phyloP scores from a whole-genome alignment of 2,329 filamentous ascomycete genomes.

The Beauveria sp. region DNA sequence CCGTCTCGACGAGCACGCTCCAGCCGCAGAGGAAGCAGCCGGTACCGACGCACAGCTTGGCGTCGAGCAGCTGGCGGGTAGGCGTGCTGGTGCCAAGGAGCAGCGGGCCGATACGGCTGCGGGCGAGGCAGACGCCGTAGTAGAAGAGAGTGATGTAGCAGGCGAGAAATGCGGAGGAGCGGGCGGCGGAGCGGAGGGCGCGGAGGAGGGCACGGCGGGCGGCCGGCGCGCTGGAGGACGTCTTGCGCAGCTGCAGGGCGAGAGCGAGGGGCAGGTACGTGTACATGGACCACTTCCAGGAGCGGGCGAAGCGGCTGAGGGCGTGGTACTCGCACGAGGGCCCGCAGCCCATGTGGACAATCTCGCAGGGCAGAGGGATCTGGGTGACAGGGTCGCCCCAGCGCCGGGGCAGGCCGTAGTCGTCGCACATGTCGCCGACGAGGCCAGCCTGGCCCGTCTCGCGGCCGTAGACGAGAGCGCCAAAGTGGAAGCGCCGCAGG shows the following conservation, averaged over 20 bases:
- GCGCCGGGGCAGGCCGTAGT: constrained; percentile 58
- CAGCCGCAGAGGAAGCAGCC: constrained; percentile 74
- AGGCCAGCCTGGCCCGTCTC: constrained; percentile 64
- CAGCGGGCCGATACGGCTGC: constrained; percentile 65
- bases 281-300: constrained; percentile 66
- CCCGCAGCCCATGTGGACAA: constrained; percentile 75
- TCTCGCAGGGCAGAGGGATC: constrained; percentile 70
- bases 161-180: constrained; percentile 71
- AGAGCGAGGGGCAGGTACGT: constrained; percentile 73
- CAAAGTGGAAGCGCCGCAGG: constrained; percentile 57
- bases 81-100: constrained; percentile 48
- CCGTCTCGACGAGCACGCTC: constrained; percentile 68
- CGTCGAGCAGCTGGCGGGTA: constrained; percentile 45
- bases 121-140: constrained; percentile 73
- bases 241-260: constrained; percentile 44
- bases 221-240: not conserved
- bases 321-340: constrained; percentile 70
- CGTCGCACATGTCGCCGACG: constrained; percentile 62
- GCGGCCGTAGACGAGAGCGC: constrained; percentile 62
- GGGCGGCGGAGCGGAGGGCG: constrained; percentile 52
- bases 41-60: constrained; percentile 59
- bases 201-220: constrained; percentile 38
- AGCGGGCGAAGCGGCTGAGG: constrained; percentile 55
- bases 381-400: constrained; percentile 67
- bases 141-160: constrained; percentile 74